Conservation (phyloP, 192 early-diverging fungal species). For the Phycomyces nitens region DNA sequence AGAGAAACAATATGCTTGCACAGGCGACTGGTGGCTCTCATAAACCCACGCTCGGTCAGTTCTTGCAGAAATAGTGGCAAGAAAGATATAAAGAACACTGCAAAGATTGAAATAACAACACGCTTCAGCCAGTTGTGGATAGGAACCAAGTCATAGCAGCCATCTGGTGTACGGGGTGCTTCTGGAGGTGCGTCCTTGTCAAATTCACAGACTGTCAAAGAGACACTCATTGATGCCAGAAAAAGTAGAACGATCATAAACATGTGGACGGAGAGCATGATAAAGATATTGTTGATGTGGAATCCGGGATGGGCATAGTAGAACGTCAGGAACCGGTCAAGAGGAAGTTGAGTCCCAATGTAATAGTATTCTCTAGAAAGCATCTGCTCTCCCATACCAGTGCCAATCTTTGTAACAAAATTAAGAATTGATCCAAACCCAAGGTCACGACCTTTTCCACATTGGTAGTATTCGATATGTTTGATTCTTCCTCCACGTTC, state of each 20-base stretch:
- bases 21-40: constrained; percentile 65
- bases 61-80: constrained; percentile 82
- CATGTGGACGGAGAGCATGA: constrained; percentile 78
- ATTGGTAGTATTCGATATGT: constrained; percentile 90
- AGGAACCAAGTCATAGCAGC: constrained; percentile 69
- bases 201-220: constrained; percentile 54
- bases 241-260: constrained; percentile 80
- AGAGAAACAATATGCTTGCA: constrained; percentile 82
- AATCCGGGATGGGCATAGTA: constrained; percentile 89
- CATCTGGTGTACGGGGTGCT: constrained; percentile 38
- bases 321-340: constrained; percentile 86
- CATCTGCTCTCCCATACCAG: constrained; percentile 95
- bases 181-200: constrained; percentile 46
- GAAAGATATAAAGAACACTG: constrained; percentile 78
- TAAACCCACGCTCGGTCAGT: constrained; percentile 78
- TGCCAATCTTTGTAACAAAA: constrained; percentile 87
- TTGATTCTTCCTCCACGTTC: constrained; percentile 83
- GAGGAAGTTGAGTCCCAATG: constrained; percentile 76
- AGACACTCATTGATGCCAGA: constrained; percentile 63
- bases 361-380: constrained; percentile 90
- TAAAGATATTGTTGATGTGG: constrained; percentile 89
- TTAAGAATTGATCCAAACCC: constrained; percentile 86
- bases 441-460: constrained; percentile 90
- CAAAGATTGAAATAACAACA: constrained; percentile 74
- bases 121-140: constrained; percentile 78